Conservation (phyloP, 352 stramenopile genomes). For the Peronosclerospora sorghi region DNA sequence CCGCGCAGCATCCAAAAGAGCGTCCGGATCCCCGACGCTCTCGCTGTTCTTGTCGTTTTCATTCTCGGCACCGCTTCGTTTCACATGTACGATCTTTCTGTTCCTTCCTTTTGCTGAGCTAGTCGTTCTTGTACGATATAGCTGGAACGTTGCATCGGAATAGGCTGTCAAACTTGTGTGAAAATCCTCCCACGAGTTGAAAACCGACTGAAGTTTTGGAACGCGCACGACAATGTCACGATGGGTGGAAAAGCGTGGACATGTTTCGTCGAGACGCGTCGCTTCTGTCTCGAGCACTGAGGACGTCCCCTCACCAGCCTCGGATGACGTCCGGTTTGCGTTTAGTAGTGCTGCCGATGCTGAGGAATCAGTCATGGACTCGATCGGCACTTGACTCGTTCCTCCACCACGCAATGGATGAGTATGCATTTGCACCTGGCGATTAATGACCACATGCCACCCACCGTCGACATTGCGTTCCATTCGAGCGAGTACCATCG, state of each 20-base stretch:
- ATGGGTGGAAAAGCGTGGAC: neutral
- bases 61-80: constrained; percentile 11
- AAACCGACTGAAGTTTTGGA: constrained; percentile 35
- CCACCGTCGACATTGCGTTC: constrained; percentile 51
- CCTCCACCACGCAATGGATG: constrained; percentile 18
- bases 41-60: constrained; percentile 30
- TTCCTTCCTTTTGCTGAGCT: constrained; percentile 60
- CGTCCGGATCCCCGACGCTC: constrained; percentile 11
- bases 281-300: constrained; percentile 7
- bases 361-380: constrained; percentile 1
- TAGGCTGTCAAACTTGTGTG: constrained; percentile 47
- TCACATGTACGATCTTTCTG: constrained; percentile 53
- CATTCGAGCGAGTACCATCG: constrained; percentile 54
- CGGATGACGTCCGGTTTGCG: neutral
- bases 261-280: neutral
- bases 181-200: constrained; percentile 64
- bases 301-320: constrained; percentile 3
- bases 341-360: neutral
- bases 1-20: constrained; percentile 6
- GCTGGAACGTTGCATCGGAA: constrained; percentile 54
- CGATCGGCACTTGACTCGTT: constrained; percentile 1
- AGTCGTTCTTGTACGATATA: constrained; percentile 66
- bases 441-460: constrained; percentile 60
- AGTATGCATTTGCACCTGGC: constrained; percentile 55
- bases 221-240: constrained; percentile 52